Conservation (phyloP, 768 basidiomycete genomes). For the Calocera viscosa region DNA sequence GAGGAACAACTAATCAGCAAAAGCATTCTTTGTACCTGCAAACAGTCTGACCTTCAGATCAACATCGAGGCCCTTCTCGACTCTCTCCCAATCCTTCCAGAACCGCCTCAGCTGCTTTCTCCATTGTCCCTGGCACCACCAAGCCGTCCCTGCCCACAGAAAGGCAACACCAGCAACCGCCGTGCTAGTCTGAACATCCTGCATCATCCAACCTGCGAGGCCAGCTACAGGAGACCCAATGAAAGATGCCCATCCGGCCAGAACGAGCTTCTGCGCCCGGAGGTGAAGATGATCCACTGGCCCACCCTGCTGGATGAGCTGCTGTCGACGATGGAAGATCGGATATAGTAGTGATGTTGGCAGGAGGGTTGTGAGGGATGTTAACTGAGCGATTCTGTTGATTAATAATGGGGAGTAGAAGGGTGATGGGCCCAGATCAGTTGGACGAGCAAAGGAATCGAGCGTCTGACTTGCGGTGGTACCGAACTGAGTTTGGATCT, state of each 20-base stretch:
- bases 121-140: conserved; percentile 23
- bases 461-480: conserved; percentile 16
- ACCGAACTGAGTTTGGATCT: conserved; percentile 19
- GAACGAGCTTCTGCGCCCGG: conserved; percentile 17
- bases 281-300: conserved; percentile 20
- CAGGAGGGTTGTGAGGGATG: conserved; percentile 11
- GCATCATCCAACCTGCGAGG: conserved; percentile 21
- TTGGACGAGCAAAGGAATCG: background rate
- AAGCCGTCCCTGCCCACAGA: conserved; percentile 17
- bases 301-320: conserved; percentile 15
- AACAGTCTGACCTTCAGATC: conserved; percentile 21
- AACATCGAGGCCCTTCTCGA: conserved; percentile 20
- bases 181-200: conserved; percentile 17
- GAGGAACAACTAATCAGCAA: background rate
- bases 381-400: conserved; percentile 21
- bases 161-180: conserved; percentile 20
- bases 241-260: conserved; percentile 15
- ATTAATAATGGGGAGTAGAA: conserved; percentile 24
- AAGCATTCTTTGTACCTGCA: background rate
- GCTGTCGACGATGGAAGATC: conserved; percentile 19
- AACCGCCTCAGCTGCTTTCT: conserved; percentile 20
- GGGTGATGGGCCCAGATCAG: conserved; percentile 15
- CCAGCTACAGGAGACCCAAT: conserved; percentile 14
- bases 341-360: conserved; percentile 20
- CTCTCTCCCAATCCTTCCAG: conserved; percentile 24